Evolutionary conservation across 1,284 basidiomycete genomes (phyloP).

Genomic region (Inonotus obliquus): DNA sequence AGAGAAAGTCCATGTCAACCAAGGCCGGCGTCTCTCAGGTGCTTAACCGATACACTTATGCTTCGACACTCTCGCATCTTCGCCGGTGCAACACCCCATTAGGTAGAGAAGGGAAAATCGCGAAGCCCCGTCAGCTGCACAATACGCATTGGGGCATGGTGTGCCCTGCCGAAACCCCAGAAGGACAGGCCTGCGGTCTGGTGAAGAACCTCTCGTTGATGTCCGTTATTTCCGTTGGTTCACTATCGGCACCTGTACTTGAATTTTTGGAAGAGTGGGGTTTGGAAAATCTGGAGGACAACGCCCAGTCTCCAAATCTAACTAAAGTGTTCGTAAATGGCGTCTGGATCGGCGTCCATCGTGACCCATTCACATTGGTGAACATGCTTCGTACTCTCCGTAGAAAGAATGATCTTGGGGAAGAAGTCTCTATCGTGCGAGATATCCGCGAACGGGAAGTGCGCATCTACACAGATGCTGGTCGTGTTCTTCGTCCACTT

Average conservation of each 20-base stretch:
- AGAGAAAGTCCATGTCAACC: slow-evolving; percentile 96
- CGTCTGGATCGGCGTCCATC: slow-evolving; percentile 99
- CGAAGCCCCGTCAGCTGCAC: slow-evolving; percentile 98
- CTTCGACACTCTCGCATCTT: slow-evolving; percentile 96
- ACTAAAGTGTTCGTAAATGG: slow-evolving; percentile 99
- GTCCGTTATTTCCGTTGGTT: slow-evolving; percentile 97
- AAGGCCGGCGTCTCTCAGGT: slow-evolving; percentile 99
- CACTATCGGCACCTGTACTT: slow-evolving; percentile 93
- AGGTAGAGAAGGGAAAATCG: slow-evolving; percentile 98
- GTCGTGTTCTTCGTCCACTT: slow-evolving; percentile 92
- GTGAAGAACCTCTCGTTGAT: slow-evolving; percentile 99
- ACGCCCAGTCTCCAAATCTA: slow-evolving; percentile 76
- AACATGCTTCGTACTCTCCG: slow-evolving; percentile 91
- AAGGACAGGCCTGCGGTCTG: slow-evolving; percentile 98
- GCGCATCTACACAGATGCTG: slow-evolving; percentile 93
- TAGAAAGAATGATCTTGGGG: slow-evolving; percentile 92
- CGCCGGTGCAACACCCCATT: slow-evolving; percentile 98
- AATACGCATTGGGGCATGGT: slow-evolving; percentile 99
- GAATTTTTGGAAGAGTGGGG: slow-evolving; percentile 99
- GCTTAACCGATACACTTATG: slow-evolving; percentile 97
- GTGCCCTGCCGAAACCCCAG: slow-evolving; percentile 97
- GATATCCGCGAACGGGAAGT: slow-evolving; percentile 97
- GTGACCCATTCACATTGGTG: slow-evolving; percentile 89
- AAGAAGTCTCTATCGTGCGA: slow-evolving; percentile 94
- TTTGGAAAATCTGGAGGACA: slow-evolving; percentile 88